Evolutionary conservation across 2,329 filamentous ascomycete genomes (phyloP), one percentile per base, ranked within the genome.

Genomic region (Acrocalymma vagum): DNA sequence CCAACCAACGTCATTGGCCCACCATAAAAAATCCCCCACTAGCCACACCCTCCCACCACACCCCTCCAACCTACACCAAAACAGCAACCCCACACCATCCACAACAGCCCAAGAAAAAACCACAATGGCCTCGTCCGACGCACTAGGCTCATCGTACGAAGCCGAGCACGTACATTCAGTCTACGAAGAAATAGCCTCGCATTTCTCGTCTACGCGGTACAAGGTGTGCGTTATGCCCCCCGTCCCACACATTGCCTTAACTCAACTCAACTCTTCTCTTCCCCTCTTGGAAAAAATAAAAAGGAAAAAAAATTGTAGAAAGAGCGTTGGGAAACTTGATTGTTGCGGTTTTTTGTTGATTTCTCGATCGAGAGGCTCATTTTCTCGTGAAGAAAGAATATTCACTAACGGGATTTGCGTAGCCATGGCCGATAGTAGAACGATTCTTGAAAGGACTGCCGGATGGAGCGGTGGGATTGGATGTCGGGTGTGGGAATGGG

Each of bases 401-500:
- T 25, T 13, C n/a, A 22, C 28, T n/a, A n/a, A n/a, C 30, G 13
- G 48, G 25, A 44, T 34, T 35, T 41, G 33, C 49, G 55, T 55
- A 86, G 83, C 91, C 94, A 47, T 99, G 94, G 94, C 94, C 94
- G 15, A 86, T 95, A 56, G 88, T 97, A 40, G 83, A 91, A 49
- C 76, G 77, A 23, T 97, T 96, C 67, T 80, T 97, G 23, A 73
- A 77, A 33, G 74, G 76, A 21, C 81, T 88, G 31, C 65, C 78
- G 0, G 73, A 84, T 9, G 93, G 92, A 17, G 81, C 88, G 33
- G 73, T 97, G 40, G 94, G 94, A 8, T 78, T 96, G 21, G 94
- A 99, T 71, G 79, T 97, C 41, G 94, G 94, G 46, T 97, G 94
- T 72, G 94, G 94, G 45, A 99, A 99, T 73, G 94, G 94, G 55